phyloP scores from a whole-genome alignment of 169 alveolate species.

The Eimeria praecox region DNA sequence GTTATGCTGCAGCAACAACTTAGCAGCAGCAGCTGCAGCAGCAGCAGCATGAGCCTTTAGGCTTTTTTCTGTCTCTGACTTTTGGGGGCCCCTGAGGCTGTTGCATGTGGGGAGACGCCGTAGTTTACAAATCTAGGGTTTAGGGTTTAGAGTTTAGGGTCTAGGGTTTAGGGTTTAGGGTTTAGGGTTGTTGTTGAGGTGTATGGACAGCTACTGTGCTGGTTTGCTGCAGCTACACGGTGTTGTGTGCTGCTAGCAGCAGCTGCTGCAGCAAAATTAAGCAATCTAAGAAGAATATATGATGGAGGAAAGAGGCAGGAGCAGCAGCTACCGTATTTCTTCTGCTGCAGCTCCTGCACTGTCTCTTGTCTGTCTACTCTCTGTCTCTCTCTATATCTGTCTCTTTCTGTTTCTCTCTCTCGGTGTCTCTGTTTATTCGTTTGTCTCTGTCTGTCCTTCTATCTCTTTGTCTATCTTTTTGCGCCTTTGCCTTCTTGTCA shows the following conservation, averaged over 20 bases:
- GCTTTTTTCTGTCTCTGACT: no score
- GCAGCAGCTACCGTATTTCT: neutral
- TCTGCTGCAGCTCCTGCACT: neutral
- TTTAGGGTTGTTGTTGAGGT: neutral
- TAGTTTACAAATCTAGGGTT: neutral
- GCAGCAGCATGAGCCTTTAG: neutral
- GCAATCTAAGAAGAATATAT: neutral
- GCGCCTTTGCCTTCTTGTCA: no score
- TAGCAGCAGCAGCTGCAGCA: neutral
- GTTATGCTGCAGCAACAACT: neutral
- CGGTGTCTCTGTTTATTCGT: neutral
- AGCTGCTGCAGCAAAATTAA: neutral
- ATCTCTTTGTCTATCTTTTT: neutral
- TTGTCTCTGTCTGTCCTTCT: neutral
- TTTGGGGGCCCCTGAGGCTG: no score
- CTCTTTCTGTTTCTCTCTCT: neutral
- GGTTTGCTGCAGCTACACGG: no score
- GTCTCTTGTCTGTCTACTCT: neutral
- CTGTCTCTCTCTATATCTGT: neutral
- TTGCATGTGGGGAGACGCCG: no score
- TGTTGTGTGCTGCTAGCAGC: neutral
- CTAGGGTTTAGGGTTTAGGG: constrained; percentile 3
- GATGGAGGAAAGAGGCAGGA: neutral
- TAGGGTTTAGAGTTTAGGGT: neutral
- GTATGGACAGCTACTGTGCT: neutral